Base-by-base conservation (phyloP, 441 rosid genomes). In the Gossypium davidsonii region DNA sequence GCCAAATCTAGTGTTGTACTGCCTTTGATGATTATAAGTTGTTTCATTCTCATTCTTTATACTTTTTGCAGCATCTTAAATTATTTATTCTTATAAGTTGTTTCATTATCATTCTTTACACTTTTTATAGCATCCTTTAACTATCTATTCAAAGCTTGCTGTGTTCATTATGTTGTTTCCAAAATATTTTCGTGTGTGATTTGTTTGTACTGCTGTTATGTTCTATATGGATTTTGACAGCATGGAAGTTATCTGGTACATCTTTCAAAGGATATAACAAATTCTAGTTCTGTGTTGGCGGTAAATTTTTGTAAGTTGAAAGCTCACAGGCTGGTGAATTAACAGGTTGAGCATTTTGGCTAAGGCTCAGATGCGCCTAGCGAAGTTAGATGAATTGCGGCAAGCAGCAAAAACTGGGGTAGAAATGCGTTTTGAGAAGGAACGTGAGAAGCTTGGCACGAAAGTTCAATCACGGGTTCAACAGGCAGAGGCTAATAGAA, bases 371-470 rank as follows among this genome's bases (percentile, higher is more conserved):
- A 81, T 78, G 92, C 92, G 99, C 65, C 78, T 96, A 17, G 91
- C 97, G 67, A 90, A 81, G 78, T 69, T 96, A 77, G 98, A 96
- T 77, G 96, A 89, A 89, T 75, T 90, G 78, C 86, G 99, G 46
- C 97, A 91, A 87, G 99, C 96, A 0, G 98, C 97, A 8, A 96
- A 90, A 77, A 86, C 81, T 51, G 97, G 89, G 69, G 92, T 88
- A 18, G 90, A 93, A 83, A 79, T 82, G 78, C 96, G 97, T 20
- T 89, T 77, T 9, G 87, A 89, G 82, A 87, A 82, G 76, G 97
- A 96, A 76, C 89, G 94, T 28, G 89, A 93, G 84, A 88, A 84
- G 84, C 95, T 93, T 73, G 98, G 89, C 58, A 86, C 91, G 7
- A 87, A 82, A 87, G 97, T 96, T 60, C 90, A 93, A 81, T 75